Conservation (phyloP, 2,329 filamentous ascomycete species). For the Scortechinia acanthostroma region DNA sequence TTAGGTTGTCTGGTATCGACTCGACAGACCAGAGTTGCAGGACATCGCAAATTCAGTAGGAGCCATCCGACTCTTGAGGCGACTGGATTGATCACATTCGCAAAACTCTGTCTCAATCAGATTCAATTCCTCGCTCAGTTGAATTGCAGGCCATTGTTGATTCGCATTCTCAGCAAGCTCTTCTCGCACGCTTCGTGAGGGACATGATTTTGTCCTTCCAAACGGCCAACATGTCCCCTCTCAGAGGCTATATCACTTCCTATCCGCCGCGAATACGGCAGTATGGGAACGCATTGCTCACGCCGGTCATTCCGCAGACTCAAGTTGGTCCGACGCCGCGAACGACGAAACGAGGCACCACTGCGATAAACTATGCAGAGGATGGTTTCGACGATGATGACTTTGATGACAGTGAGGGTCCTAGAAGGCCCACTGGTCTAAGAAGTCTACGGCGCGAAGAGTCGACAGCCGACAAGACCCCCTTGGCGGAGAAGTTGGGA, state of each 20-base stretch:
- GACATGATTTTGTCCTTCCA: no score
- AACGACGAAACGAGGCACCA: slow-evolving; percentile 95
- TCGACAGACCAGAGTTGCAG: no score
- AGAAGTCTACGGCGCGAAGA: slow-evolving; percentile 66
- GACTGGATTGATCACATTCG: no score
- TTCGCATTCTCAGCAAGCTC: no score
- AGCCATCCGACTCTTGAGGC: no score
- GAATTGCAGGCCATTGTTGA: no score
- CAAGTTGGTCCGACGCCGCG: slow-evolving; percentile 63
- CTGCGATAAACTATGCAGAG: slow-evolving; percentile 94
- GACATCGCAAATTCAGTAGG: no score
- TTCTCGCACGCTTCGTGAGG: no score
- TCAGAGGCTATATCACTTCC: slow-evolving; percentile 82
- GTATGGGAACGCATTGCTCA: slow-evolving; percentile 86
- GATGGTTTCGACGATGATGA: slow-evolving; percentile 81
- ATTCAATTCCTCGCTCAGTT: no score
- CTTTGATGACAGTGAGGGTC: slow-evolving; percentile 67
- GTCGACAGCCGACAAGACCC: slow-evolving; percentile 21
- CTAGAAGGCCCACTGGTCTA: slow-evolving; percentile 64
- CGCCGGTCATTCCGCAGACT: slow-evolving; percentile 70
- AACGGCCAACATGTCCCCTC: slow-evolving; percentile 20
- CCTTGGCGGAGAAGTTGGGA: slow-evolving; percentile 69
- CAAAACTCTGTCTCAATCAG: no score
- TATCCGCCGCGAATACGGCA: slow-evolving; percentile 85
- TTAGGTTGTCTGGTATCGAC: no score